Evolutionary conservation across 257 asterid genomes (phyloP), one percentile per base, ranked within the genome.

Genomic region (Striga asiatica): DNA sequence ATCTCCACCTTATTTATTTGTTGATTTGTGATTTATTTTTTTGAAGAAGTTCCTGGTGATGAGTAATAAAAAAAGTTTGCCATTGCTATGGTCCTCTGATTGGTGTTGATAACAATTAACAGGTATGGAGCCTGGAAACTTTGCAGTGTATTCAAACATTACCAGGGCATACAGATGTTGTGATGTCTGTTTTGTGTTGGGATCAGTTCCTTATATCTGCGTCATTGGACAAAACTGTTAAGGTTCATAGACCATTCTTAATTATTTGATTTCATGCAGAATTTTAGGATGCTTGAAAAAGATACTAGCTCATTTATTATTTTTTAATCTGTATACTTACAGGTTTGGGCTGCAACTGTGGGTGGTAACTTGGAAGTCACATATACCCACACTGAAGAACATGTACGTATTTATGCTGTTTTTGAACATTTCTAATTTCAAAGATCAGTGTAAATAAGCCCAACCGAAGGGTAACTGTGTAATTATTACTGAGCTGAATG

Each of bases 161-260:
- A 72, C 54, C 94, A 6, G 94, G 77, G 58, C 99, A 92, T 63
- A 70, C 83, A 8, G 71, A 68, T 72, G 97, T 81, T 54, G 99
- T 92, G 62, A 92, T 89, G 97, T 92, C 97, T 58, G 82, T 92
- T 77, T 75, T 92, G 60, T 88, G 99, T 49, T 92, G 99, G 99
- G 99, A 92, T 65, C 94, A 85, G 62, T 92, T 92, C 77, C 97
- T 92, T 55, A 74, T 92, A 63, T 77, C 97, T 5, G 93, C 97
- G 78, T 92, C 99, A 13, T 62, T 92, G 71, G 99, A 92, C 75
- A 78, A 75, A 73, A 92, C 99, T 10, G 73, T 88, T 3, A 92
- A 84, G 93, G 98, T 86, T 28, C 20, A 56, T 59, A 45, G 53
- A 62, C 52, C 23, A 21, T 62, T 39, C 24, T 6, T 59, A 0